These are phyloP conservation scores for Cyphellophora attinorum DNA, from an alignment of 2,329 filamentous ascomycete genomes.

Conservation along the genomic window DNA sequence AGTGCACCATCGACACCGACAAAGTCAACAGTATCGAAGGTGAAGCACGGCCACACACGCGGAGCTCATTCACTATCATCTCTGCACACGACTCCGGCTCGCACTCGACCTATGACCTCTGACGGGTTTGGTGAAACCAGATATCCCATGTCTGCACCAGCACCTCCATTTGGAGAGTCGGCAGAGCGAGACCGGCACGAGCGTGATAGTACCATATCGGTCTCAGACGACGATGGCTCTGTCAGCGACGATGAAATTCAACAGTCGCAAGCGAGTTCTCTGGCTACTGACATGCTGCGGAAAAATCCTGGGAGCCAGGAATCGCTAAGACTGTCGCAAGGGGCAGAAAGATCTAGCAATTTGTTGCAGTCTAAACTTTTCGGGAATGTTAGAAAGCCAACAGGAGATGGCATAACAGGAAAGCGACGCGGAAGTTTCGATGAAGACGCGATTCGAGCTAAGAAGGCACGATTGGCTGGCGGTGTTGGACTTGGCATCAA, in stretches of 20 bases:
- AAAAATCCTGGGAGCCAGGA: conserved; percentile 38
- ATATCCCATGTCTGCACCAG: conserved; percentile 20
- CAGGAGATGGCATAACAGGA: conserved; percentile 21
- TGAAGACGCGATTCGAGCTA: conserved; percentile 28
- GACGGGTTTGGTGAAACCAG: conserved; percentile 23
- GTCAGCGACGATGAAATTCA: conserved; percentile 57
- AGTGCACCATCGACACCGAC: conserved; percentile 66
- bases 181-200: conserved; percentile 48
- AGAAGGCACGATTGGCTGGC: conserved; percentile 41
- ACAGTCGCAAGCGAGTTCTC: conserved; percentile 69
- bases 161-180: conserved; percentile 21
- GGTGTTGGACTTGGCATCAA: conserved; percentile 50
- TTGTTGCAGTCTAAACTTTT: conserved; percentile 55
- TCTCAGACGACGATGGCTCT: conserved; percentile 45
- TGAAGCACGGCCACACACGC: conserved; percentile 56
- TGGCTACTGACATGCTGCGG: conserved; percentile 65
- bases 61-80: conserved; percentile 78
- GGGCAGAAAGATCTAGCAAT: conserved; percentile 33
- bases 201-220: conserved; percentile 78
- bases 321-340: conserved; percentile 23
- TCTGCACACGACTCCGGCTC: conserved; percentile 64
- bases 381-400: conserved; percentile 50
- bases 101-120: conserved; percentile 40
- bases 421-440: conserved; percentile 33
- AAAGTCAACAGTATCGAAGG: conserved; percentile 36